Base-by-base conservation (phyloP, 2,329 filamentous ascomycete species). In the Venturia carpophila region DNA sequence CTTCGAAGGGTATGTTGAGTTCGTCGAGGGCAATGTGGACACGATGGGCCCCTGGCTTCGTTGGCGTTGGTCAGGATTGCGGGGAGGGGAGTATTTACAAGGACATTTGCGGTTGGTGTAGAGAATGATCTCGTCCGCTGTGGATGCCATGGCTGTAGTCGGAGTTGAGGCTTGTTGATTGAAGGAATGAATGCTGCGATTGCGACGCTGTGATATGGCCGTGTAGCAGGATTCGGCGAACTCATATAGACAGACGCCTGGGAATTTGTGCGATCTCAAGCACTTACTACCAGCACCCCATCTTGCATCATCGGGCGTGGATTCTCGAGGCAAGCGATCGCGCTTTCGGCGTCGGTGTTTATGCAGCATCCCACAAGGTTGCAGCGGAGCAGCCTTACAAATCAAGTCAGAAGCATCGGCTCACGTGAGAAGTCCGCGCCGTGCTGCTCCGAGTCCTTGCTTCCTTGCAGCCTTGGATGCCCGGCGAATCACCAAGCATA, bases 81-180 rank as follows among this genome's bases (percentile, higher is more conserved):
- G 9, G n/a, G 24, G n/a, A 62, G 21, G 37, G 15, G 30, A 24
- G 21, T 19, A 63, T 41, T n/a, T 19, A 63, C 61, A 63, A 21
- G 61, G 61, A 27, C 61, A 63, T 15, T 41, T 37, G 41, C 43
- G 41, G 30, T 63, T 63, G 61, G 61, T 63, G 43, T 63, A 63
- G 42, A 63, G 41, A 11, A 63, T 43, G 19, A 63, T 63, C 5
- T 63, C 42, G 42, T 24, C 27, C 1, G n/a, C 43, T 30, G 41
- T 30, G 3, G 61, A 63, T n/a, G 15, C 61, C 61, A 63, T 63
- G 58, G 21, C 41, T 45, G 58, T 34, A 2, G n/a, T 21, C 6
- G 6, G 34, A 27, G 5, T 60, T n/a, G 19, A 21, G 17, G 13
- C 34, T 37, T 41, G 5, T 24, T 21, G 45, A 24, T 6, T 41